These are phyloP conservation scores for Cicer cuneatum DNA, from an alignment of 306 rosid species.

Conservation along the genomic window DNA sequence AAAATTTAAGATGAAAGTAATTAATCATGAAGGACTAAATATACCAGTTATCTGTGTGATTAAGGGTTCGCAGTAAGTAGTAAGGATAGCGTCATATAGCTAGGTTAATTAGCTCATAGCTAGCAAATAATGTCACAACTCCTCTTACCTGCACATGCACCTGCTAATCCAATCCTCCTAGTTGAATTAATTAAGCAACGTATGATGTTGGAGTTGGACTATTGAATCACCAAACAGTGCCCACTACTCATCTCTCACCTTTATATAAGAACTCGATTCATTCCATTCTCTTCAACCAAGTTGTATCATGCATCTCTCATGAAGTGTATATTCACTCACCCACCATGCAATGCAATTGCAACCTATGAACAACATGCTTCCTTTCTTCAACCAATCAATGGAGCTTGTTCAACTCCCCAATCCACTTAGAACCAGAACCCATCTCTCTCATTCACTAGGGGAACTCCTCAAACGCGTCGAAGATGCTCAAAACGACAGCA, in stretches of 20 bases:
- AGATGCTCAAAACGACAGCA: constrained; percentile 58
- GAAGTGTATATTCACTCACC: neutral
- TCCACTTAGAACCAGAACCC: neutral
- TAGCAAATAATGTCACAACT: constrained; percentile 36
- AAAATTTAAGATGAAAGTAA: constrained; percentile 18
- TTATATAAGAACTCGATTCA: neutral
- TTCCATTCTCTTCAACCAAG: neutral
- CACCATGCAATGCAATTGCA: constrained; percentile 32
- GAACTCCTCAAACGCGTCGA: constrained; percentile 77
- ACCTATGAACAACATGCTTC: constrained; percentile 23
- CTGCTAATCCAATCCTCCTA: constrained; percentile 11
- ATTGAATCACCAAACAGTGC: constrained; percentile 42
- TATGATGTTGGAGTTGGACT: neutral
- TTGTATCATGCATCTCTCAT: neutral
- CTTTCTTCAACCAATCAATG: constrained; percentile 59
- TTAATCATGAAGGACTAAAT: neutral
- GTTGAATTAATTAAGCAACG: constrained; percentile 15
- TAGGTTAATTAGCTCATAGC: neutral
- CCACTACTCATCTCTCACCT: constrained; percentile 10
- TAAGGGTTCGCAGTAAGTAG: constrained; percentile 29
- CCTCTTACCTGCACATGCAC: constrained; percentile 24
- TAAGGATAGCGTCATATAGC: constrained; percentile 17
- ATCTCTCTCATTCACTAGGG: constrained; percentile 59
- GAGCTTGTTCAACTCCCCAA: constrained; percentile 55
- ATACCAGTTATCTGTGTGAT: neutral